Evolutionary conservation across 2,329 filamentous ascomycete species (phyloP).

Genomic region (Teratosphaeriaceae sp.): DNA sequence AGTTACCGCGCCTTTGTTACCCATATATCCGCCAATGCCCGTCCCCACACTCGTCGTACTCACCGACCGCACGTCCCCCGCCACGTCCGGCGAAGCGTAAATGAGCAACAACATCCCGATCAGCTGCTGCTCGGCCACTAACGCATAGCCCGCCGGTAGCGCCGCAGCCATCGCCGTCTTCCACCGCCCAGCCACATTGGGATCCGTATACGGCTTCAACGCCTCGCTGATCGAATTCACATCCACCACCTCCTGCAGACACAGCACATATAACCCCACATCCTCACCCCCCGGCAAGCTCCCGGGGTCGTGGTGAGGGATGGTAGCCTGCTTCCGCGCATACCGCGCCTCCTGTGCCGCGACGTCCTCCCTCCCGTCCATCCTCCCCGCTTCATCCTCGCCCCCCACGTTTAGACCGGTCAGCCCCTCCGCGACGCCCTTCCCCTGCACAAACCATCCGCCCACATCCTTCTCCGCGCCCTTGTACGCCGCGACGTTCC

Average conservation of each 20-base stretch:
- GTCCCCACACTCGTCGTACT: conserved; percentile 82
- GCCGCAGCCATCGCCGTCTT: conserved; percentile 67
- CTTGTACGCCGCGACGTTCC: conserved; percentile 85
- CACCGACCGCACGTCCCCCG: conserved; percentile 68
- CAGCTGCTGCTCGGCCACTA: conserved; percentile 76
- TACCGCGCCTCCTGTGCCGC: conserved; percentile 42
- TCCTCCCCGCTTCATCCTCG: conserved; percentile 17
- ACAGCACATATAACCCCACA: conserved; percentile 85
- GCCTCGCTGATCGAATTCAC: conserved; percentile 74
- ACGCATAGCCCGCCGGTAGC: conserved; percentile 68
- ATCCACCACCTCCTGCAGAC: conserved; percentile 88
- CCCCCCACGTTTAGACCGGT: conserved; percentile 47
- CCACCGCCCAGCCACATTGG: conserved; percentile 67
- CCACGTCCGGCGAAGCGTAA: conserved; percentile 74
- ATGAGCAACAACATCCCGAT: conserved; percentile 78
- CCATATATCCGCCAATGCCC: conserved; percentile 84
- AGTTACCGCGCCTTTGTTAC: conserved; percentile 88
- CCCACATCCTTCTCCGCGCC: conserved; percentile 83
- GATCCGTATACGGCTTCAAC: conserved; percentile 68
- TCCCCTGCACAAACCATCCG: conserved; percentile 77
- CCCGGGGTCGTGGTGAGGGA: conserved; percentile 40
- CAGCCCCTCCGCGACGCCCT: conserved; percentile 60
- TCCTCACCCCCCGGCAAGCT: conserved; percentile 54
- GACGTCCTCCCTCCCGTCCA: conserved; percentile 37
- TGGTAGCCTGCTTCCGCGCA: conserved; percentile 35